phyloP scores from a whole-genome alignment of 768 basidiomycete genomes.

The Amanita thiersii region DNA sequence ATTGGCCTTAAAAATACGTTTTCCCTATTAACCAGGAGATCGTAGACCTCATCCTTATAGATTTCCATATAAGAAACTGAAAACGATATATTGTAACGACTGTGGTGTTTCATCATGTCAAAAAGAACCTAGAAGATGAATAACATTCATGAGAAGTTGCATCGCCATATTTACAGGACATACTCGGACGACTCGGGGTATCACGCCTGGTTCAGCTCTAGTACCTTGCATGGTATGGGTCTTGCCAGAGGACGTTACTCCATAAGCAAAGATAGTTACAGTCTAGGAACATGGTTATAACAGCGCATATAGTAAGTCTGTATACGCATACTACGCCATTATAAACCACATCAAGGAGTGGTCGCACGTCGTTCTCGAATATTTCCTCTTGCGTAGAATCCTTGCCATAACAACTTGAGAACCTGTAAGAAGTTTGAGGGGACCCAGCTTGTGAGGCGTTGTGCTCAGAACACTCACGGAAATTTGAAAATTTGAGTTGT shows the following conservation, averaged over 20 bases:
- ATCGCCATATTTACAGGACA: slow-evolving; percentile 13
- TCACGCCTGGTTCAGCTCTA: slow-evolving; percentile 68
- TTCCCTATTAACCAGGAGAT: slow-evolving; percentile 69
- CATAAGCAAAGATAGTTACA: slow-evolving; percentile 85
- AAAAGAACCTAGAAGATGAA: slow-evolving; percentile 44
- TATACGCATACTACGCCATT: slow-evolving; percentile 55
- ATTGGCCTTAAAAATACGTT: slow-evolving; percentile 46
- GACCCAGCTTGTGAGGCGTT: neutral
- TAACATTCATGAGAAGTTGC: neutral
- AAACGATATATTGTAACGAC: slow-evolving; percentile 35
- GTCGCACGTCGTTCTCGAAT: slow-evolving; percentile 66
- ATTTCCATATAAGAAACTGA: slow-evolving; percentile 81
- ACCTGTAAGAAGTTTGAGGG: slow-evolving; percentile 27
- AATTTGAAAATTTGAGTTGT: slow-evolving; percentile 67
- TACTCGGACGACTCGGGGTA: slow-evolving; percentile 73
- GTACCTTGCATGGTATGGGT: slow-evolving; percentile 92
- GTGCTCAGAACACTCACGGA: slow-evolving; percentile 37
- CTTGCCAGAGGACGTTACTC: slow-evolving; percentile 87
- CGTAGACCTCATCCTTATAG: slow-evolving; percentile 87
- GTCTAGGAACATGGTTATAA: slow-evolving; percentile 37
- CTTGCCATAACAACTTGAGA: slow-evolving; percentile 72
- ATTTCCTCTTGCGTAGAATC: slow-evolving; percentile 68
- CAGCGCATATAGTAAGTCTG: neutral
- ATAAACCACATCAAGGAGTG: slow-evolving; percentile 72
- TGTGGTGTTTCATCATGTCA: slow-evolving; percentile 30